Conservation (phyloP, 805 yeast genomes). For the Torulaspora gathmanii region DNA sequence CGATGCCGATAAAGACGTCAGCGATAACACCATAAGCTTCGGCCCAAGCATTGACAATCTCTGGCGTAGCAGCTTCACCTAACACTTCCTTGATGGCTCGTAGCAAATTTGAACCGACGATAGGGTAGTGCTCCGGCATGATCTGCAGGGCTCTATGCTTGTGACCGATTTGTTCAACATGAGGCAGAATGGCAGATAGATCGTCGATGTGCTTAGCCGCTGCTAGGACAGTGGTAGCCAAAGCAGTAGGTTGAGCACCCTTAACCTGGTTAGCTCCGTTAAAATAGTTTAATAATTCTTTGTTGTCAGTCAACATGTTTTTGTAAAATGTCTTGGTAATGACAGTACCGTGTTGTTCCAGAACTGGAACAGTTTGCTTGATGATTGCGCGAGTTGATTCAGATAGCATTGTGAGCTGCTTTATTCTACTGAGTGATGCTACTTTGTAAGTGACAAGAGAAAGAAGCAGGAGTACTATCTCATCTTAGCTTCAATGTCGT, state of each 20-base stretch:
- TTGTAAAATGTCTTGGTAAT: constrained; percentile 53
- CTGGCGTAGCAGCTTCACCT: constrained; percentile 57
- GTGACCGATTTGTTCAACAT: constrained; percentile 55
- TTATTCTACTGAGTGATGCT: too few relatives aligned
- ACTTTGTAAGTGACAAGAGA: too few relatives aligned
- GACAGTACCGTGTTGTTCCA: constrained; percentile 50
- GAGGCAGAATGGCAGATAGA: constrained; percentile 46
- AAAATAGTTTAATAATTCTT: constrained; percentile 56
- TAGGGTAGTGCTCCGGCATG: constrained; percentile 58
- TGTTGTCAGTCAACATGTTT: constrained; percentile 49
- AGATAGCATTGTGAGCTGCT: constrained; percentile 27
- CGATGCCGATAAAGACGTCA: constrained; percentile 52
- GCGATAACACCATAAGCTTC: constrained; percentile 64
- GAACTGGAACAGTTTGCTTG: constrained; percentile 50
- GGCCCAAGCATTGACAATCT: constrained; percentile 58
- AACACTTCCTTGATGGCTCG: constrained; percentile 50
- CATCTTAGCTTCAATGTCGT: too few relatives aligned
- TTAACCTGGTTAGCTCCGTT: constrained; percentile 53
- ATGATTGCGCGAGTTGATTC: constrained; percentile 36
- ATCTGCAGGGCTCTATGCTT: constrained; percentile 66
- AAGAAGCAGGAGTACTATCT: too few relatives aligned
- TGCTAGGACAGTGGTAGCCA: constrained; percentile 56
- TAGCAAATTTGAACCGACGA: constrained; percentile 57
- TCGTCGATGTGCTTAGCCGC: constrained; percentile 64
- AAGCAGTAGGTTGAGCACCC: constrained; percentile 55